phyloP scores from a whole-genome alignment of 345 rosid genomes.

The Chamaenerion angustifolium region DNA sequence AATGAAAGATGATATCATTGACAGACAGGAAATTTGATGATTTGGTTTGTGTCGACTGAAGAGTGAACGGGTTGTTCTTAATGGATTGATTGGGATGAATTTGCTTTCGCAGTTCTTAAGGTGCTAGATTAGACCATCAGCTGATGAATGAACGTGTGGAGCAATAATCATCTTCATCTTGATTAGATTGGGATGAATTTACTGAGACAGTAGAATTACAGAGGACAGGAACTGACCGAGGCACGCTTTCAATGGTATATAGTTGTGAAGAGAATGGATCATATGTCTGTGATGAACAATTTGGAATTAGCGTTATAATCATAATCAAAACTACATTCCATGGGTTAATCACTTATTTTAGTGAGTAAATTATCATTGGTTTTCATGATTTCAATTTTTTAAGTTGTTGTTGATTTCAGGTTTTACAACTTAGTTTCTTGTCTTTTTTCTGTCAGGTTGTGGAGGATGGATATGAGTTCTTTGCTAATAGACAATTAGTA shows the following conservation, averaged over 20 bases:
- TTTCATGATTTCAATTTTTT: neutral
- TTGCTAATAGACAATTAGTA: too few relatives aligned
- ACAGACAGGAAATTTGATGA: too few relatives aligned
- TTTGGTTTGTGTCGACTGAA: conserved; percentile 50
- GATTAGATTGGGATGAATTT: conserved; percentile 45
- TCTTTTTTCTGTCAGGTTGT: conserved; percentile 43
- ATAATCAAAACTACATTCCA: neutral
- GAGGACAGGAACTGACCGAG: conserved; percentile 66
- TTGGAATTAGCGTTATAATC: neutral
- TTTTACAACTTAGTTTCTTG: neutral
- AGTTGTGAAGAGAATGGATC: conserved; percentile 79
- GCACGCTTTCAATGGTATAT: conserved; percentile 27
- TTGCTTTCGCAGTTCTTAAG: too few relatives aligned
- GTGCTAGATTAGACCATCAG: too few relatives aligned
- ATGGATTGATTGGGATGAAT: too few relatives aligned
- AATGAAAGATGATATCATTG: too few relatives aligned
- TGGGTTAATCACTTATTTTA: too few relatives aligned
- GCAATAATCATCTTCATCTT: conserved; percentile 47
- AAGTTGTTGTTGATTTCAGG: neutral
- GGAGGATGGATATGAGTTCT: conserved; percentile 97
- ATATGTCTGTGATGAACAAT: conserved; percentile 41
- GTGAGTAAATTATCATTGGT: neutral
- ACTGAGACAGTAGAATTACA: conserved; percentile 60
- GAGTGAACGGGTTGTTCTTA: conserved; percentile 55
- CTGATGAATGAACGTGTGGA: conserved; percentile 38